Base-by-base conservation (phyloP, 2,329 filamentous ascomycete species). In the Aspergillus hiratsukae region DNA sequence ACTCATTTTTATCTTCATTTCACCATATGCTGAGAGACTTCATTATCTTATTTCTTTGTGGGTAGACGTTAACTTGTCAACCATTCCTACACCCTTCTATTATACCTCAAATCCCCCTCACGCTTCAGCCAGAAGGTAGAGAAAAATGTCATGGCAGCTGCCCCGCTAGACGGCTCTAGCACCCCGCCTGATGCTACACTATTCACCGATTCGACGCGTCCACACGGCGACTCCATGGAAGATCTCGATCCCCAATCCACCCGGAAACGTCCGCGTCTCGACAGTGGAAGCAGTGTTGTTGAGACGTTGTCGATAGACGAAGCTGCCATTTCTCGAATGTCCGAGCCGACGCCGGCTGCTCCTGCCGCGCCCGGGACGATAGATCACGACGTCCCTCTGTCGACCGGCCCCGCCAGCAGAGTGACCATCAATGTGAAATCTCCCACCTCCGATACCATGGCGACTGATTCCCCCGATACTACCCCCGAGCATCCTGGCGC, bases 391-490 rank as follows among this genome's bases (percentile, higher is more conserved):
- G 59, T 64, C 51, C 61, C 66, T 40, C 62, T 69, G 41, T 64
- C 66, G 23, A 66, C 66, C 49, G 73, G 72, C 46, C 71, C 74
- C 21, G 71, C 75, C 46, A 77, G 72, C 58, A 77, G 75, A 64
- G 73, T 80, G 29, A 79, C 77, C 11, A 79, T 80, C 62, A 80
- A 80, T 58, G 73, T 74, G 64, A 76, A 75, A 58, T 75, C 73
- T 43, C 69, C 73, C 51, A 60, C 62, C 52, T 55, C 58, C 46
- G 61, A 57, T 6, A 53, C 58, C 8, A 66, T 68, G 57, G 23
- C 58, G 27, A 60, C 58, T 8, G 49, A 46, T 11, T 37, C 56
- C 17, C 49, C 55, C n/a, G 59, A 62, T 25, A 35, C 62, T 21
- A 52, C 61, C 6, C 46, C 54, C 40, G 56, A 61, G 25, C 61